Evolutionary conservation across 352 stramenopile genomes (phyloP).

Genomic region (Halophytophthora batemanensis): DNA sequence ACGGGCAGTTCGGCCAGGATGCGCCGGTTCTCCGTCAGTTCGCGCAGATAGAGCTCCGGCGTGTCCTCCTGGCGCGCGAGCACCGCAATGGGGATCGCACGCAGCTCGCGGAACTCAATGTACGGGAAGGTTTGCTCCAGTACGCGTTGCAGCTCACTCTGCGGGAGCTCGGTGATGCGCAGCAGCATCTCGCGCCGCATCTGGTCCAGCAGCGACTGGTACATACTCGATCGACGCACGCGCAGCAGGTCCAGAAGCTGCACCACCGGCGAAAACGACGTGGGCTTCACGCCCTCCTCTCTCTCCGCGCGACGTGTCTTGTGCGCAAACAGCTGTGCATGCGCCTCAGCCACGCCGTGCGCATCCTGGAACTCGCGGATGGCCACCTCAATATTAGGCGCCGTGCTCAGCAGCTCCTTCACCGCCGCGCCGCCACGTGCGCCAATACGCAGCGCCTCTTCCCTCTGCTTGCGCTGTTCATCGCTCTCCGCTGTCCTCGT

Average conservation of each 20-base stretch:
- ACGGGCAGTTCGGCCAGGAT: conserved; percentile 77
- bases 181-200: conserved; percentile 72
- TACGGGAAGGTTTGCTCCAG: conserved; percentile 85
- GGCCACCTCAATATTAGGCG: conserved; percentile 77
- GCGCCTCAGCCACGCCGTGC: conserved; percentile 55
- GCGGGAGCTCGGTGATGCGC: conserved; percentile 64
- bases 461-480: conserved; percentile 14
- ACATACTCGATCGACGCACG: conserved; percentile 57
- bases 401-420: conserved; percentile 80
- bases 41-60: conserved; percentile 66
- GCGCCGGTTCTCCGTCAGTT: conserved; percentile 78
- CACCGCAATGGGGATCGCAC: conserved; percentile 80
- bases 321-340: conserved; percentile 35
- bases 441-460: conserved; percentile 63
- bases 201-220: conserved; percentile 63
- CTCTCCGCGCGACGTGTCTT: conserved; percentile 13
- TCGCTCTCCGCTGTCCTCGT: conserved; percentile 10
- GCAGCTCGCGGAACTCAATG: conserved; percentile 86
- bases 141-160: conserved; percentile 65
- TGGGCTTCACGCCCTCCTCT: conserved; percentile 18
- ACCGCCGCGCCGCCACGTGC: conserved; percentile 67
- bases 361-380: conserved; percentile 76
- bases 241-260: conserved; percentile 80
- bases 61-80: conserved; percentile 78
- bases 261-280: conserved; percentile 47